Conservation (phyloP, 1,139 yeast genomes). For the Williopsis jadinii region DNA sequence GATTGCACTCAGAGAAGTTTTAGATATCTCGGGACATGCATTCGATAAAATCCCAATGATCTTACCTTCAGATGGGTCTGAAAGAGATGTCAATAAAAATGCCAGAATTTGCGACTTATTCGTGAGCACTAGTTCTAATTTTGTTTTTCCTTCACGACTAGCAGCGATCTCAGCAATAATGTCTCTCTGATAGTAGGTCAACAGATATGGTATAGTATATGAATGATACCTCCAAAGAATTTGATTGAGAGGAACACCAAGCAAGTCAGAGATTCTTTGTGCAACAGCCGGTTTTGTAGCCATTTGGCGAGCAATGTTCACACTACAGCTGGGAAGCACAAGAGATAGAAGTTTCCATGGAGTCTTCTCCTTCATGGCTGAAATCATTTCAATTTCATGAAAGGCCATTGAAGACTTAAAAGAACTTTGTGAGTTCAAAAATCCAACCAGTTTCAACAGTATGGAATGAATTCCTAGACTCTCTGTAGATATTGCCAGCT, state of each 20-base stretch:
- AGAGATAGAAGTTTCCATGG: slow-evolving; percentile 65
- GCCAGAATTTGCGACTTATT: slow-evolving; percentile 40
- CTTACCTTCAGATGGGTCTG: slow-evolving; percentile 39
- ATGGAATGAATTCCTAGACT: slow-evolving; percentile 62
- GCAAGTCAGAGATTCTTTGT: slow-evolving; percentile 51
- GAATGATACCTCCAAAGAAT: slow-evolving; percentile 65
- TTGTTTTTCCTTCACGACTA: slow-evolving; percentile 18
- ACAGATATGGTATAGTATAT: slow-evolving; percentile 70
- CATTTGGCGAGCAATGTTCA: slow-evolving; percentile 50
- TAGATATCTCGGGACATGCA: slow-evolving; percentile 37
- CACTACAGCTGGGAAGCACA: slow-evolving; percentile 68
- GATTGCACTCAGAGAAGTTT: slow-evolving; percentile 32
- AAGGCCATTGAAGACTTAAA: slow-evolving; percentile 61
- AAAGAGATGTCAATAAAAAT: slow-evolving; percentile 29
- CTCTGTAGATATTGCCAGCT: slow-evolving; percentile 46
- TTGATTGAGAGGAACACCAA: slow-evolving; percentile 53
- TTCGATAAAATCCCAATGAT: slow-evolving; percentile 50
- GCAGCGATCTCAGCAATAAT: slow-evolving; percentile 52
- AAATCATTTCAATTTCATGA: slow-evolving; percentile 45
- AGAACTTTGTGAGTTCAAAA: slow-evolving; percentile 52
- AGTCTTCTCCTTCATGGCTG: slow-evolving; percentile 29
- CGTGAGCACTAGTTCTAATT: slow-evolving; percentile 8
- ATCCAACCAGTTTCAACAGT: slow-evolving; percentile 50
- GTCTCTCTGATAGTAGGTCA: slow-evolving; percentile 58
- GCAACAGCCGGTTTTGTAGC: slow-evolving; percentile 46